Evolutionary conservation across 2,329 filamentous ascomycete species (phyloP), one percentile per base, ranked within the genome.

Genomic region (Epichloe gansuensis): DNA sequence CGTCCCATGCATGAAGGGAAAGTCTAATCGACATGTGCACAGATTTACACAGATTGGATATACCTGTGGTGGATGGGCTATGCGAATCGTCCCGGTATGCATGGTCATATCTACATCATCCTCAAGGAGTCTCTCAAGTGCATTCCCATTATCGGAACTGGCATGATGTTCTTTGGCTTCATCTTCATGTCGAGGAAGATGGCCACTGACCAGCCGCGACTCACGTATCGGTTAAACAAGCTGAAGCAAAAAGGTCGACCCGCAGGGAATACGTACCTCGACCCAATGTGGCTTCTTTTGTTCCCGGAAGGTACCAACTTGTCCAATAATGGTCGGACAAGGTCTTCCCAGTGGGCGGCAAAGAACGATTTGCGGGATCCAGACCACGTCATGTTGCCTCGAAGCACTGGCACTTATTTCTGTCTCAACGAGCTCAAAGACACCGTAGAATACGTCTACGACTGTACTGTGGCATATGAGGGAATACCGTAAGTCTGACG

Each of bases 61-160:
- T 95, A 95, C 65, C 78, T 95, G 7, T 95, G 89, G 89, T 95
- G 89, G 89, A 83, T 89, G 28, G 87, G 83, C n/a, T 95, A 95
- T 62, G 88, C 86, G 28, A 84, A 83, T 62, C 67, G 61, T 2
- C 86, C 86, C 53, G 77, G 78, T 51, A 88, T 89, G 80, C 86
- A 93, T 61, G 89, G 90, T 11, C 85, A 89, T 63, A 77, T 95
- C 62, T 94, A 89, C 72, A 95, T 95, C 65, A 91, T 95, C 61
- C 73, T 94, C 50, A 95, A 95, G 63, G 87, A 95, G 65, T 91
- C 87, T 1, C 73, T 95, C 56, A 90, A 88, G 66, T 84, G 82
- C 59, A 82, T 95, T 15, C 89, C 89, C 1, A 69, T 94, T 51
- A 76, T 94, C 28, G 89, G 89, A 2, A 82, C 81, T 64, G 88